phyloP scores from a whole-genome alignment of 192 early-diverging fungal genomes.

The Phycomyces nitens region DNA sequence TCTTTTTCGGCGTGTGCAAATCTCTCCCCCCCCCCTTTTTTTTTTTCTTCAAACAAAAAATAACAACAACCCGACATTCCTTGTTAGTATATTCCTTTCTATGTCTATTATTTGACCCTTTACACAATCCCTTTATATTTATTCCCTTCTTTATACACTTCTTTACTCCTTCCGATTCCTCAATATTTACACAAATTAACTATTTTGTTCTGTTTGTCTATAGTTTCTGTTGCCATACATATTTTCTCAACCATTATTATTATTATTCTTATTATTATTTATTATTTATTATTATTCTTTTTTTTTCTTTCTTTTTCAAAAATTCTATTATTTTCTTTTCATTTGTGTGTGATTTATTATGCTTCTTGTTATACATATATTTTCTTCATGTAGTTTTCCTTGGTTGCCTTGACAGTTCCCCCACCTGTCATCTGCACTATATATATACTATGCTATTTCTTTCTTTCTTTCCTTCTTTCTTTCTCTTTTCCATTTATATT shows the following conservation, averaged over 20 bases:
- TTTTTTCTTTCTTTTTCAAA: too few species aligned
- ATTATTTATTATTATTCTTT: too few species aligned
- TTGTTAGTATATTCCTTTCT: not conserved
- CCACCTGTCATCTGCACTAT: not conserved
- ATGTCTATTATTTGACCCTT: not conserved
- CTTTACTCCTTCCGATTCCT: too few species aligned
- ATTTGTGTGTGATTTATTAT: too few species aligned
- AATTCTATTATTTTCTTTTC: too few species aligned
- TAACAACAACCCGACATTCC: not conserved
- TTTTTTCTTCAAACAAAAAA: conserved; percentile 5
- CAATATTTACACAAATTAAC: not conserved
- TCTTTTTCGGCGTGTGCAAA: not conserved
- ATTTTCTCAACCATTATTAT: too few species aligned
- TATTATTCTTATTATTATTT: too few species aligned
- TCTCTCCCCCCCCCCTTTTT: not conserved
- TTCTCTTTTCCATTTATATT: not conserved
- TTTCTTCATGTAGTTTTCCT: too few species aligned
- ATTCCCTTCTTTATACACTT: not conserved
- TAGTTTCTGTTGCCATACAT: not conserved
- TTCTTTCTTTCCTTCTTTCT: not conserved
- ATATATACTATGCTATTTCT: not conserved
- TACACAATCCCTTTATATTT: too few species aligned
- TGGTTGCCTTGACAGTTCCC: too few species aligned
- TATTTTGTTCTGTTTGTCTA: not conserved
- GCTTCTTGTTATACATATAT: too few species aligned